Percentiles rank a stretch among this genome's conserved stretches.
phyloP scores from a whole-genome alignment of 495 filamentous ascomycete genomes.

The Penicillium waksmanii region DNA sequence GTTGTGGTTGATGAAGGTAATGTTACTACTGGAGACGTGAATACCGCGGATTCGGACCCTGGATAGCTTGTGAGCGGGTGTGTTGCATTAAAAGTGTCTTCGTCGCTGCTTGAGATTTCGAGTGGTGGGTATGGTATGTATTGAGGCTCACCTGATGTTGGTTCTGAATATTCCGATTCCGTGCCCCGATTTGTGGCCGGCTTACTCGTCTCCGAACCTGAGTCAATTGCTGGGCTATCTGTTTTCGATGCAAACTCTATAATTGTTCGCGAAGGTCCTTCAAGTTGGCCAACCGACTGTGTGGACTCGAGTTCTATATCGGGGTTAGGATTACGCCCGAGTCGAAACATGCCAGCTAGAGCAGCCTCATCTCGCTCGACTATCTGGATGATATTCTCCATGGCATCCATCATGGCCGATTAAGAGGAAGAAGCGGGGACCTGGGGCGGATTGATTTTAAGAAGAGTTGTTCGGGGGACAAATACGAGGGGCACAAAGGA shows the following conservation, averaged over 20 bases:
- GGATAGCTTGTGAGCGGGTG: conserved; percentile 6
- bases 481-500: conserved; percentile 11
- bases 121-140: neutral
- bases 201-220: too few relatives aligned
- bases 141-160: neutral
- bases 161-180: neutral
- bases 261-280: neutral
- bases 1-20: neutral
- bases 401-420: neutral
- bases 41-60: conserved; percentile 2
- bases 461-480: neutral
- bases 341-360: neutral
- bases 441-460: neutral
- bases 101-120: neutral
- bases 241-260: neutral
- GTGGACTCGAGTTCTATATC: neutral
- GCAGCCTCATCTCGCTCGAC: neutral
- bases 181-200: neutral
- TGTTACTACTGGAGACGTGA: conserved; percentile 1
- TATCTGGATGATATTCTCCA: neutral
- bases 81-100: neutral
- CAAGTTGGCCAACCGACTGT: neutral
- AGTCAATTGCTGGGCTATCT: neutral
- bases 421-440: neutral
- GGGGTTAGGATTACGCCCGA: neutral